phyloP scores from a whole-genome alignment of 371 early-diverging fungal genomes.

The Apophysomyces sp. region DNA sequence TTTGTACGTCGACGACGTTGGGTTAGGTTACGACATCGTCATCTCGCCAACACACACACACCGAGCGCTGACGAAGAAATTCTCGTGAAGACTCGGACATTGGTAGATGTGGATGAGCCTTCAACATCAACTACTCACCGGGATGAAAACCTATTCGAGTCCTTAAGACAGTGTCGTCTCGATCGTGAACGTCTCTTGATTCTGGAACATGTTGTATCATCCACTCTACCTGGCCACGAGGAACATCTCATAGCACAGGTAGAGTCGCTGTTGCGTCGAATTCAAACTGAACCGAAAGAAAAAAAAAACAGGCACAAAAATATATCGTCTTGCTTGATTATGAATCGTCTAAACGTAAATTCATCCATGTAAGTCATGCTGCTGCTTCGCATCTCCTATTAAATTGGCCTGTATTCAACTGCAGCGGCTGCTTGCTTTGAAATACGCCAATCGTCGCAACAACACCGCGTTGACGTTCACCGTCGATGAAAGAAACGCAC shows the following conservation, averaged over 20 bases:
- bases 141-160: background rate
- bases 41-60: background rate
- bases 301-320: conserved; percentile 7
- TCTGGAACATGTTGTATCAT: conserved; percentile 11
- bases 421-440: background rate
- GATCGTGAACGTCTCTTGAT: conserved; percentile 40
- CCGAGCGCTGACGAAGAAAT: background rate
- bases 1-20: conserved; percentile 67
- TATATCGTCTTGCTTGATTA: conserved; percentile 26
- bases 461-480: conserved; percentile 7
- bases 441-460: background rate
- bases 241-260: conserved; percentile 15
- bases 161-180: conserved; percentile 22
- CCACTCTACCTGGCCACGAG: conserved; percentile 8
- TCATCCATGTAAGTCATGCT: conserved; percentile 15
- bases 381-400: background rate
- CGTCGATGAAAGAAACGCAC: conserved; percentile 15
- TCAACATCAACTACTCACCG: background rate
- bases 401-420: background rate
- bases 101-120: conserved; percentile 9
- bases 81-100: background rate
- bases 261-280: background rate
- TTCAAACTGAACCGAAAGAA: background rate
- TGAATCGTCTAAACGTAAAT: conserved; percentile 26
- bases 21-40: conserved; percentile 52